Percentiles rank a stretch among this genome's conserved stretches.
Conservation (phyloP, 768 basidiomycete species). For the Crassisporium funariophilum region DNA sequence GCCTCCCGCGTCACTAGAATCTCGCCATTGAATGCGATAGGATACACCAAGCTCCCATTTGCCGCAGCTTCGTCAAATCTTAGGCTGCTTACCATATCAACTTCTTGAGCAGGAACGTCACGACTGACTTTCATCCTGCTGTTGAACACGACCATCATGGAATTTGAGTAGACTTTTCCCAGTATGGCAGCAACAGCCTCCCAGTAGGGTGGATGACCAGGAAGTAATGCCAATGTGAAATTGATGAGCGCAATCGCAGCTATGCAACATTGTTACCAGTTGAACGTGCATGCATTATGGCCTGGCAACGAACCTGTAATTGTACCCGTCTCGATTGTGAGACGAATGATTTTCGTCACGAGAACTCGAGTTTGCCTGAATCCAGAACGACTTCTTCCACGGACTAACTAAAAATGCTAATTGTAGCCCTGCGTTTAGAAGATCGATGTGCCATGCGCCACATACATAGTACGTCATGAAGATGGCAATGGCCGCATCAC, state of each 20-base stretch:
- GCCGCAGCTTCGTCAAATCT: too few relatives aligned
- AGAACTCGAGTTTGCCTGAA: conserved; percentile 3
- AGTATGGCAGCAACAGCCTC: conserved; percentile 10
- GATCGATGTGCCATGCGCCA: background rate
- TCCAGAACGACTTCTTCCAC: background rate
- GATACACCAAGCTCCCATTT: too few relatives aligned
- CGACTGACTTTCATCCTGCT: too few relatives aligned
- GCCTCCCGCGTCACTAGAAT: too few relatives aligned
- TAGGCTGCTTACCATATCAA: too few relatives aligned
- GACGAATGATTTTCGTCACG: conserved; percentile 8
- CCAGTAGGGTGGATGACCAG: conserved; percentile 10
- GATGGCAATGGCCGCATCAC: conserved; percentile 20
- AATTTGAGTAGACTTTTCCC: conserved; percentile 20
- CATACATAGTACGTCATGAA: conserved; percentile 23
- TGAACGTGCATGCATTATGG: background rate
- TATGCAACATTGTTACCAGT: background rate
- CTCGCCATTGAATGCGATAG: too few relatives aligned
- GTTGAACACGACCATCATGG: conserved; percentile 22
- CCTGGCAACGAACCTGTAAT: conserved; percentile 15
- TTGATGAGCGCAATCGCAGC: conserved; percentile 18
- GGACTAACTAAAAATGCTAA: background rate
- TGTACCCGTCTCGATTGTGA: conserved; percentile 18
- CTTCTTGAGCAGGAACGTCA: too few relatives aligned
- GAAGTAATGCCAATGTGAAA: conserved; percentile 10
- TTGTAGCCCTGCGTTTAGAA: background rate